Percentiles rank a stretch among this genome's conserved stretches.
phyloP scores from a whole-genome alignment of 768 basidiomycete genomes.

The Gautieria morchelliformis region DNA sequence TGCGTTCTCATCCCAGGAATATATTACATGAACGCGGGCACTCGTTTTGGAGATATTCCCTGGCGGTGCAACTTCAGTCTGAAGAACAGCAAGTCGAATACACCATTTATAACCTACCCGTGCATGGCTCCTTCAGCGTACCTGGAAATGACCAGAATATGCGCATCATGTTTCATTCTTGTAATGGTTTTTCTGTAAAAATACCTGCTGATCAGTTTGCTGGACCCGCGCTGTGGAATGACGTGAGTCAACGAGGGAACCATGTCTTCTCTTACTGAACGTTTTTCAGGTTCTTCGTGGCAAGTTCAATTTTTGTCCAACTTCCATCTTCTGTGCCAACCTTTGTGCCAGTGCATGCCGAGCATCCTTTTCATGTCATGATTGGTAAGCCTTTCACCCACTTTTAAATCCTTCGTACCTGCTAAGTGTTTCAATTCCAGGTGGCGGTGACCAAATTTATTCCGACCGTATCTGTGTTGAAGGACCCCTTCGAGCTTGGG shows the following conservation, averaged over 20 bases:
- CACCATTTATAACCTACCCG: background rate
- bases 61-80: constrained; percentile 1
- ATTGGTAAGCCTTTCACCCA: constrained; percentile 1
- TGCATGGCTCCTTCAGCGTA: constrained; percentile 9
- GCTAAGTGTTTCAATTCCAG: background rate
- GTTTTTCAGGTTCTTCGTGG: constrained; percentile 4
- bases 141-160: constrained; percentile 11
- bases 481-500: constrained; percentile 11
- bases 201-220: constrained; percentile 6
- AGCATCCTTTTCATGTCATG: constrained; percentile 11
- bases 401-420: background rate
- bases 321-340: too few relatives aligned
- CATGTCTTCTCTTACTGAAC: background rate
- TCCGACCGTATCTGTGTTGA: constrained; percentile 9
- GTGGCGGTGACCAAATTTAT: constrained; percentile 10
- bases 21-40: constrained; percentile 5
- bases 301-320: background rate
- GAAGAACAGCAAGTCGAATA: constrained; percentile 9
- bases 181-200: constrained; percentile 12
- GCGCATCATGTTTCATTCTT: constrained; percentile 13
- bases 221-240: constrained; percentile 12
- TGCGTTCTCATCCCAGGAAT: background rate
- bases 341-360: constrained; percentile 4
- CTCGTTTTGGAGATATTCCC: constrained; percentile 9
- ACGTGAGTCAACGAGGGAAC: background rate